Base-by-base conservation (phyloP, 225 moss, liverwort and hornwort species). In the Takakia lepidozioides region DNA sequence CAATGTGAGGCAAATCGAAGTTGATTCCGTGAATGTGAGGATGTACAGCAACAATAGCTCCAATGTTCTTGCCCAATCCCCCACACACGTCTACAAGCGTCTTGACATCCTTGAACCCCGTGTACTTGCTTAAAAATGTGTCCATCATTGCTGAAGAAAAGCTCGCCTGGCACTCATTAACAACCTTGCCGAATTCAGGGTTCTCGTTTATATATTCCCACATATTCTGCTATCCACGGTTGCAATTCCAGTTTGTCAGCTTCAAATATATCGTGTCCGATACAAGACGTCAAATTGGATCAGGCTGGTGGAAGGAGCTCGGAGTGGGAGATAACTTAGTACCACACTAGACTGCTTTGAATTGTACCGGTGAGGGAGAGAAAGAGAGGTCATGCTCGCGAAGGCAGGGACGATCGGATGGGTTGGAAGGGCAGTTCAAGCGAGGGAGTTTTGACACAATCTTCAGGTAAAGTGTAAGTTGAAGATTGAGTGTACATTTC, bases 31-130 rank as follows among this genome's bases (percentile, higher is more conserved):
- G n/a, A n/a, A 73, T 54, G 35, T 68, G 43, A 0, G 63, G 67
- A 20, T 74, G 4, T 13, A 25, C 35, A n/a, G 27, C 32, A 19
- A 51, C 25, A 19, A 68, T 51, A 18, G 20, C 26, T 18, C 25
- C 19, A 17, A 68, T 20, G 13, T 15, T 8, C 3, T 4, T 8
- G 1, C 63, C 68, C 8, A 54, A 10, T 7, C 68, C 62, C 3
- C 68, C 73, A 39, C 73, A 63, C 3, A 74, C 64, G 19, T 74
- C 68, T 19, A 74, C 68, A 22, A 64, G 32, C 27, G 27, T 53
- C 51, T 63, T 74, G 27, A 51, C 23, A 6, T 49, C 36, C 21
- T 72, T 37, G 49, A 74, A 52, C 0, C 68, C 64, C 2, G 59
- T 39, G 45, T 74, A 68, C 18, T 28, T 47, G 5, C 9, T 37